phyloP scores from a whole-genome alignment of 192 early-diverging fungal species.

The Oehlia diaphana region DNA sequence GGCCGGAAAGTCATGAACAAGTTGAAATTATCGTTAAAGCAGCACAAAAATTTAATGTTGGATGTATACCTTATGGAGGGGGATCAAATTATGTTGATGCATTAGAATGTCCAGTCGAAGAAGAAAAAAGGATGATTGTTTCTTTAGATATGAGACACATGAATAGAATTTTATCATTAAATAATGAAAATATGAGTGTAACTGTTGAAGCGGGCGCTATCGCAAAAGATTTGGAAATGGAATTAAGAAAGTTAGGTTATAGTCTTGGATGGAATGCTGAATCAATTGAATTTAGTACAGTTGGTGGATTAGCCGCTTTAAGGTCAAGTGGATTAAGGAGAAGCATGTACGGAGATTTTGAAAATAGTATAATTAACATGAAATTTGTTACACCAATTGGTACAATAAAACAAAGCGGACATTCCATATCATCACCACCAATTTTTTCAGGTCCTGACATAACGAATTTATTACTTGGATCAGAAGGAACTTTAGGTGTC shows the following conservation, averaged over 20 bases:
- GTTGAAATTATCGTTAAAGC: neutral
- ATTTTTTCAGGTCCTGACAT: neutral
- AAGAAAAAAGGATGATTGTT: conserved; percentile 4
- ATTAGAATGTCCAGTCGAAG: conserved; percentile 6
- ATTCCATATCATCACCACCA: neutral
- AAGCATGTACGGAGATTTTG: neutral
- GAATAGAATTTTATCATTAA: conserved; percentile 18
- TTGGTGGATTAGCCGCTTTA: neutral
- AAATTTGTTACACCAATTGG: conserved; percentile 11
- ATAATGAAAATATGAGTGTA: conserved; percentile 15
- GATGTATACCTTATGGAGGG: conserved; percentile 13
- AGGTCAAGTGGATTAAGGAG: neutral
- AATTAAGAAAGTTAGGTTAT: conserved; percentile 7
- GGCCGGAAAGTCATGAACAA: conserved; percentile 22
- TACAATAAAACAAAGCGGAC: neutral
- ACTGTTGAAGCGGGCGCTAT: conserved; percentile 5
- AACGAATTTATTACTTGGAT: conserved; percentile 8
- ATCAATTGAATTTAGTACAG: conserved; percentile 10
- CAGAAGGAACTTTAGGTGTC: conserved; percentile 13
- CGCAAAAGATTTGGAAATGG: conserved; percentile 5
- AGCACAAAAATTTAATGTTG: conserved; percentile 18
- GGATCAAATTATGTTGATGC: conserved; percentile 22
- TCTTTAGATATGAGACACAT: conserved; percentile 20
- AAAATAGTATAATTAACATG: conserved; percentile 13
- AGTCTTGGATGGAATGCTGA: conserved; percentile 13